Base-by-base conservation (phyloP, 2,329 filamentous ascomycete species). In the Sarocladiaceae sp. region DNA sequence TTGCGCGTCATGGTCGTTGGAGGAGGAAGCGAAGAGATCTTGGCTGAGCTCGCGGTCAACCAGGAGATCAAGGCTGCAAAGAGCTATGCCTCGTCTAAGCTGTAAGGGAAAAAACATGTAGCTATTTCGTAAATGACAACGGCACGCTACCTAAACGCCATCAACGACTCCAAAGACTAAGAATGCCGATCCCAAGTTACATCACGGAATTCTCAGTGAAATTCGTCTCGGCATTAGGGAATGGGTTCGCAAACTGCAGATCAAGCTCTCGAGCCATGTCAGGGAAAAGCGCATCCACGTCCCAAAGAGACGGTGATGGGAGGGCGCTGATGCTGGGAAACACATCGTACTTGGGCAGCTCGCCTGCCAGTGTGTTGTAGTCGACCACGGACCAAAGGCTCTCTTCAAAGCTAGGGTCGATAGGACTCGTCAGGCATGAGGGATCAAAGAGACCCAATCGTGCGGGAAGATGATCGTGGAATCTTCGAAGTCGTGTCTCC, bases 1-100 rank as follows among this genome's bases (percentile, higher is more conserved):
- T 54, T 77, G 29, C 60, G 73, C 5, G 42, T 52, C 9, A 47
- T 72, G 72, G 70, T 75, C 9, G 64, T 76, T 1, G 73, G 73
- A 3, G 73, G 73, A 10, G 74, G 73, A 0, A 76, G 73, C 47
- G 74, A 78, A 48, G 74, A 77, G 55, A 75, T 78, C 44, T 62
- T 77, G 35, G 64, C 67, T 0, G 73, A 78, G 50, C 50, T 77
- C 27, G 69, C 71, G 2, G 61, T 76, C n/a, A 64, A 68, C 4
- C 69, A 75, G 51, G 73, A 76, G 46, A 44, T 57, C 32, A 49
- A 45, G 33, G 50, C 51, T 7, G 47, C 16, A n/a, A 46, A 44
- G n/a, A 44, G 6, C 11, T 39, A 39, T 26, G 21, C 46, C 33
- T 43, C 40, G 12, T 24, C 51, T 13, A 57, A 56, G n/a, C 45